These are phyloP conservation scores for Oryza brachyantha DNA, from an alignment of 176 grass and related monocot genomes.

Conservation along the genomic window DNA sequence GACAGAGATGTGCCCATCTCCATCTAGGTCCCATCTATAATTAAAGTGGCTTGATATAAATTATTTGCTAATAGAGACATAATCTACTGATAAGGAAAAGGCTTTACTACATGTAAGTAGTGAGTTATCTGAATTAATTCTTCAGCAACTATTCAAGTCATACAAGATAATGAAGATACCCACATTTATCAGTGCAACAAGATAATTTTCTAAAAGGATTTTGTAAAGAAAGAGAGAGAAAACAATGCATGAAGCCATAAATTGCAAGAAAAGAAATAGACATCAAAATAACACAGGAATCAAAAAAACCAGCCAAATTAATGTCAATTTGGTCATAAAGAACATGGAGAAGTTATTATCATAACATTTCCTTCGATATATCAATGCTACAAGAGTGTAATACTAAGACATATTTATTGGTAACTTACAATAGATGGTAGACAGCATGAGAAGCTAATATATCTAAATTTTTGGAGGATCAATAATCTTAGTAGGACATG, in stretches of 20 bases:
- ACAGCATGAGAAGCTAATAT: neutral
- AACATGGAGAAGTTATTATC: slow-evolving; percentile 12
- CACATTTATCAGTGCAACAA: neutral
- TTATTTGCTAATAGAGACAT: neutral
- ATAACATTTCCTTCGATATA: neutral
- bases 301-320: neutral
- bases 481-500: neutral
- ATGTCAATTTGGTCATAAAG: neutral
- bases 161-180: neutral
- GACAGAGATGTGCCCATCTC: neutral
- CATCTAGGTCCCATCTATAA: neutral
- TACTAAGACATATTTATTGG: neutral
- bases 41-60: neutral
- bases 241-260: neutral
- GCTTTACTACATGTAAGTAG: neutral
- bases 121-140: neutral
- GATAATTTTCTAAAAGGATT: neutral
- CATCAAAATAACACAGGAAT: neutral
- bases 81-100: neutral
- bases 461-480: neutral
- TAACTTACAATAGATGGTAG: neutral
- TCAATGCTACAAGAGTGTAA: neutral
- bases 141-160: neutral
- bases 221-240: neutral
- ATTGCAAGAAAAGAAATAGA: neutral